Base-by-base conservation (phyloP, 2,329 filamentous ascomycete species). In the Colletotrichum navitas region DNA sequence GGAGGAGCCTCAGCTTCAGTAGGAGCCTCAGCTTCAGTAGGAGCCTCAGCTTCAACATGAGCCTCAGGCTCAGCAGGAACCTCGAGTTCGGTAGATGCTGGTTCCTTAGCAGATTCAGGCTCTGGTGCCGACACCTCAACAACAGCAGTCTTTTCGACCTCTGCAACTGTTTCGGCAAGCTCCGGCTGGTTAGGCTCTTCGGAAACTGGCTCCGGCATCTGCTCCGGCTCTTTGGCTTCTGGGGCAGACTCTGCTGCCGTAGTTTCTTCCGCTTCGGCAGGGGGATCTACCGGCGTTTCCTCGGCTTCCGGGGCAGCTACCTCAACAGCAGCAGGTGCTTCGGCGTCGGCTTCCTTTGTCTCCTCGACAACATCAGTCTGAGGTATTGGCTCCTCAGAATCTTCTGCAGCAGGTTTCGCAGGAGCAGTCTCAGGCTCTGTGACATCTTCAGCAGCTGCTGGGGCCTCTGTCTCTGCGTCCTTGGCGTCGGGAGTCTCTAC, bases 81-180 rank as follows among this genome's bases (percentile, higher is more conserved):
- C 2, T 14, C 29, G 3, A 36, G 16, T 12, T 56, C 49, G 1
- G 34, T 2, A 10, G 43, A 12, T 18, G 12, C 58, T 6, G 43
- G 2, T 4, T 61, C 21, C 14, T 56, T 16, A 6, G 47, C 11
- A 55, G 52, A 14, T 43, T 45, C 51, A 18, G 63, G 36, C 26
- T 59, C 36, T 29, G 39, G 34, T n/a, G 54, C 26, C 39, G 51
- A 45, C 7, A 26, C 52, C 8, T 59, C 63, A 66, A 51, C 32
- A 14, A 55, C 68, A 41, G 74, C 73, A 54, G 59, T 63, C n/a
- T 63, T 55, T 10, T 59, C 59, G 26, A 39, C 66, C 45, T 54
- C 65, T 2, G 60, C 62, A 0, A 60, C 61, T 12, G 43, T 52
- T n/a, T 59, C 52, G 7, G 56, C 67, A 26, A 67, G 36, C n/a